phyloP scores from a whole-genome alignment of 305 asterid species.

The Rubia tinctorum region DNA sequence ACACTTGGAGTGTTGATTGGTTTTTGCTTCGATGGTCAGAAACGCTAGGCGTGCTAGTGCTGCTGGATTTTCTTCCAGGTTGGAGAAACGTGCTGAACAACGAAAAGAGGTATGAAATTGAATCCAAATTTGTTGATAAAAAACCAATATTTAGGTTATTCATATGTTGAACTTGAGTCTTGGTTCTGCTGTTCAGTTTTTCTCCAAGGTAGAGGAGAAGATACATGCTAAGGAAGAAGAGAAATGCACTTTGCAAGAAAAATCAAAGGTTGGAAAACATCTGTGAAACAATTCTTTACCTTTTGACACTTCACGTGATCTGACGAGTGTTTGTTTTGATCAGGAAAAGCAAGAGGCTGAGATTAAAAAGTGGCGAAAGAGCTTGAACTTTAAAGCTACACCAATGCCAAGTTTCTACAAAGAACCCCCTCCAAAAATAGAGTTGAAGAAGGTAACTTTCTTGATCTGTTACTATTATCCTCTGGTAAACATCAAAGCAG shows the following conservation, averaged over 20 bases:
- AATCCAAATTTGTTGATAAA: neutral
- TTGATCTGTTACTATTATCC: neutral
- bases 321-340: conserved; percentile 2
- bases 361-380: conserved; percentile 80
- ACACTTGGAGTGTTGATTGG: conserved; percentile 1
- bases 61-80: conserved; percentile 63
- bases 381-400: conserved; percentile 83
- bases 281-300: neutral
- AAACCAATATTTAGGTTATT: neutral
- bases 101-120: conserved; percentile 63
- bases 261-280: conserved; percentile 64
- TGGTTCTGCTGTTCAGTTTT: conserved; percentile 50
- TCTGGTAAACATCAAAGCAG: neutral
- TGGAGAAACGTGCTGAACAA: conserved; percentile 87
- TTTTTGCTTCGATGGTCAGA: conserved; percentile 30
- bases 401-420: conserved; percentile 96
- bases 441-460: conserved; percentile 75
- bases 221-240: conserved; percentile 78
- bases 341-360: conserved; percentile 89
- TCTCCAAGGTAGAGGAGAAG: conserved; percentile 82
- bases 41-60: conserved; percentile 46
- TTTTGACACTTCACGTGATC: neutral
- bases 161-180: neutral
- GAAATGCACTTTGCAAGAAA: conserved; percentile 59
- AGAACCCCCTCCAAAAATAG: conserved; percentile 81